Evolutionary conservation across 2,329 filamentous ascomycete genomes (phyloP), one percentile per base, ranked within the genome.

Genomic region (Ceratocystis ficicola): DNA sequence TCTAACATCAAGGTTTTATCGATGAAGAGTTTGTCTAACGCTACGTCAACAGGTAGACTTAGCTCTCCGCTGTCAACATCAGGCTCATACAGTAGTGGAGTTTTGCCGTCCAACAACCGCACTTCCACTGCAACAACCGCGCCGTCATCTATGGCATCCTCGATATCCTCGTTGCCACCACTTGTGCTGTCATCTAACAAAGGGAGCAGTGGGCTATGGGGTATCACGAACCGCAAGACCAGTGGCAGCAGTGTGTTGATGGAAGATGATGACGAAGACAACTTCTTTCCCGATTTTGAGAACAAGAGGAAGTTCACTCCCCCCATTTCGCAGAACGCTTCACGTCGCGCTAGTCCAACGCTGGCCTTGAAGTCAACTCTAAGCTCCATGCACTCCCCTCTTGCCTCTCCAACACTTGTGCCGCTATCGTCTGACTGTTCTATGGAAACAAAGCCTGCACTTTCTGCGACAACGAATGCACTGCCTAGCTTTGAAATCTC

Each of bases 271-370:
- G 77, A 81, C 22, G 80, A 81, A 1, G 77, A 80, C n/a, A 77
- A 80, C 62, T 76, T 82, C 70, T 74, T 83, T 4, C 76, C 82
- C 1, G 78, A 83, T 70, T 83, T 84, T 71, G 77, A 78, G 60
- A 74, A 76, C 65, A 75, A 74, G 68, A 74, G 68, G 22, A 68
- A 68, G 55, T 66, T 66, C 12, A 66, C 66, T 1, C 64, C 68
- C 5, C 62, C 64, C 22, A 67, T 65, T 25, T 67, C 66, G 10
- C 59, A 65, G 25, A 65, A 64, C 60, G 55, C 59, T 10, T 68
- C 66, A n/a, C 64, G 61, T 32, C 65, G 50, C 44, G 64, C 61
- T 5, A 68, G 60, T 50, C 64, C 66, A 22, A 62, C 60, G 28
- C 32, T 68, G 10, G 44, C 25, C 28, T 59, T 65, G 17, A 65